Conservation (phyloP, 2,329 filamentous ascomycete species). For the Colletotrichum orbiculare region DNA sequence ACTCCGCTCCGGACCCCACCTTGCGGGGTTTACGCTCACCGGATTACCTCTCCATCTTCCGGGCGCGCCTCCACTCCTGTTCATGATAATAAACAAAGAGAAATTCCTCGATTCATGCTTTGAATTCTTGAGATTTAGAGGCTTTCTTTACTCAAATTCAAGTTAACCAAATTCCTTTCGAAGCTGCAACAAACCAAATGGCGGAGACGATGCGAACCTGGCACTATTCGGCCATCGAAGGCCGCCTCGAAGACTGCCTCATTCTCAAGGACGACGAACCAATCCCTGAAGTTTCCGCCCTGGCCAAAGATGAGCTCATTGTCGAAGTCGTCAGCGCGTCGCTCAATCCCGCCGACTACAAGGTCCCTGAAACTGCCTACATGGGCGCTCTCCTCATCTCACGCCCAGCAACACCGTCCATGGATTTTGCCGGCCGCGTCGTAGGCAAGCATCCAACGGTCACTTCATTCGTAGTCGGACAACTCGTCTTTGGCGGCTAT, state of each 20-base stretch:
- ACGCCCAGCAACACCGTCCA: constrained; percentile 56
- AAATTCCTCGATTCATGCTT: no score
- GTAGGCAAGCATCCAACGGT: constrained; percentile 39
- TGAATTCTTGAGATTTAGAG: no score
- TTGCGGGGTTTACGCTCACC: no score
- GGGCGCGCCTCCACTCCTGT: no score
- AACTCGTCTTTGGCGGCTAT: constrained; percentile 39
- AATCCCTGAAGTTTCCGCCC: not conserved
- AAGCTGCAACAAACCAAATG: not conserved
- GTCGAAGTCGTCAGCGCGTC: constrained; percentile 54
- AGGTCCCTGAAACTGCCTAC: constrained; percentile 52
- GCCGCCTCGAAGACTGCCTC: constrained; percentile 22
- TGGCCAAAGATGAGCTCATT: constrained; percentile 47
- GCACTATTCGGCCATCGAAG: constrained; percentile 19
- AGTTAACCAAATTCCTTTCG: no score
- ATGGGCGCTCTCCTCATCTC: constrained; percentile 43
- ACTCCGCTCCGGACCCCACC: no score
- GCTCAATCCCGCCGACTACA: constrained; percentile 63
- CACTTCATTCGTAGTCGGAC: constrained; percentile 28
- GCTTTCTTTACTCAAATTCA: no score
- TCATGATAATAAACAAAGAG: no score
- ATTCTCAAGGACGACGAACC: not conserved
- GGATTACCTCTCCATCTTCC: no score
- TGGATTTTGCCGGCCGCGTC: constrained; percentile 64
- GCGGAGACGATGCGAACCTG: constrained; percentile 21